Evolutionary conservation across 257 asterid genomes (phyloP).

Genomic region (Lithospermum erythrorhizon): DNA sequence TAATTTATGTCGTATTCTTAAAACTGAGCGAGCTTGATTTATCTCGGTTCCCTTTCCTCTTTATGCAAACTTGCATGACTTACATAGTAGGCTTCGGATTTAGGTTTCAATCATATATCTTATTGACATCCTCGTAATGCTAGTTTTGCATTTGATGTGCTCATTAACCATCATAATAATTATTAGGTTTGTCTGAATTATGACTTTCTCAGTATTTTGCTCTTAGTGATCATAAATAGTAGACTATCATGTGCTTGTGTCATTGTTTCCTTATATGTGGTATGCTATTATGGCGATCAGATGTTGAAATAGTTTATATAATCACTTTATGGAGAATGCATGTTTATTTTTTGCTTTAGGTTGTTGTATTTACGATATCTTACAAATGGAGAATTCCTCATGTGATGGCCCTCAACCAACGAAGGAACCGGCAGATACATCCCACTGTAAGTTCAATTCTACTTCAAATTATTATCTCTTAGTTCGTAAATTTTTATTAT

Average conservation of each 20-base stretch:
- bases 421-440: conserved; percentile 16
- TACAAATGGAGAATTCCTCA: conserved; percentile 41
- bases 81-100: too few species aligned
- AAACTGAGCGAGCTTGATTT: too few species aligned
- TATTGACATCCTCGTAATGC: too few species aligned
- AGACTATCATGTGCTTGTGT: neutral
- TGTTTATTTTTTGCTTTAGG: conserved; percentile 25
- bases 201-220: too few species aligned
- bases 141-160: too few species aligned
- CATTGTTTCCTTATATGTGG: neutral
- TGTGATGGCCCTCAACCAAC: conserved; percentile 19
- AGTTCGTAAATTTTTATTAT: neutral
- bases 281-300: neutral
- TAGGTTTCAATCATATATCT: too few species aligned
- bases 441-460: conserved; percentile 18
- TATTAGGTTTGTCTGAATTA: too few species aligned
- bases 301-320: neutral
- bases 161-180: too few species aligned
- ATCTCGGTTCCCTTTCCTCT: too few species aligned
- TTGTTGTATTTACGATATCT: conserved; percentile 48
- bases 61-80: too few species aligned
- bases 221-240: too few species aligned
- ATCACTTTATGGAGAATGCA: neutral
- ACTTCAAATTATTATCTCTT: neutral
- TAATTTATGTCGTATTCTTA: too few species aligned